Evolutionary conservation across 169 alveolate species (phyloP), one percentile per base, ranked within the genome.

Genomic region (Plasmodium coatneyi): DNA sequence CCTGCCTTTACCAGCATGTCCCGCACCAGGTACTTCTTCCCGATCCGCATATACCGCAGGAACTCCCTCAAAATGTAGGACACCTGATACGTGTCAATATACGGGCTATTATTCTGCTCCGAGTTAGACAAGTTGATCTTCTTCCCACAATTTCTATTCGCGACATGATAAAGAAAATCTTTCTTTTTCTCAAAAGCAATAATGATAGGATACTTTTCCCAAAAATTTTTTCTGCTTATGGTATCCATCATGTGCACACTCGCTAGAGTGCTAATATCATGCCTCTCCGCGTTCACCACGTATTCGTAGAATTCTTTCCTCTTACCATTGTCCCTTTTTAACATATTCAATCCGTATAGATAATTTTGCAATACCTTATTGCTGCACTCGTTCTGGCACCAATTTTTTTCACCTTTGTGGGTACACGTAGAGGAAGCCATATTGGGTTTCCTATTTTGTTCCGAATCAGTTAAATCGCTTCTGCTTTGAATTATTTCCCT

Each of bases 181-280:
- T 79, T 89, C 54, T 89, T 89, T 56, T 79, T 89, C 34, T 89
- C 83, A 89, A 89, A 89, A 14, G 90, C 89, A 79, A 89, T 89
- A 41, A 89, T 60, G 43, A 89, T 30, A 7, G 87, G 90, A n/a
- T 56, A 79, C 36, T 89, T 89, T 25, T 78, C 83, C 12, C 43
- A 7, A 19, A n/a, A 5, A 6, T 25, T 0, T n/a, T 70, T 54
- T 22, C 25, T 49, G 5, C 54, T 52, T 80, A 89, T 89, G 16
- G 76, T 79, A 54, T 89, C 49, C 46, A 32, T 89, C 94, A 89
- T 89, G 72, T 80, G 43, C 10, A n/a, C 43, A 66, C 94, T 79
- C 34, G 80, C 32, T 14, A 39, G 46, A 39, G 30, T 22, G 56
- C 32, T 43, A 12, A 78, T 46, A 32, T 66, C 80, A 34, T 60